These are phyloP conservation scores for Fusarium cyanostomum DNA, from an alignment of 2,329 filamentous ascomycete species.

Conservation along the genomic window DNA sequence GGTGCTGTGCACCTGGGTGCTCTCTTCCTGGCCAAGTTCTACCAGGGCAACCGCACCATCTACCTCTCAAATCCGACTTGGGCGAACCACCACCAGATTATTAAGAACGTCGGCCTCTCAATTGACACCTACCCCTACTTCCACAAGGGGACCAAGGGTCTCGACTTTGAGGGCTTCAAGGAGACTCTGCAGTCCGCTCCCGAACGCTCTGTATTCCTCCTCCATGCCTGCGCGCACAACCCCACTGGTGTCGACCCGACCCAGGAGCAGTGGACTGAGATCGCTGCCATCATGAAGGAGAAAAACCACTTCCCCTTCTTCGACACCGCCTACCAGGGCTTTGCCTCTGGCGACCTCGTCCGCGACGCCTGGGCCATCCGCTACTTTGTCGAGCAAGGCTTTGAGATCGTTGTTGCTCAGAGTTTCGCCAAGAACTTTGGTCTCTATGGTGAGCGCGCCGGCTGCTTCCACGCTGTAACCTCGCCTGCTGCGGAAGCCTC, in stretches of 20 bases:
- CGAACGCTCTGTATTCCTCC: constrained; percentile 83
- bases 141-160: constrained; percentile 83
- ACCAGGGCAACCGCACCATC: constrained; percentile 75
- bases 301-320: constrained; percentile 97
- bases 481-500: constrained; percentile 73
- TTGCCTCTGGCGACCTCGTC: constrained; percentile 88
- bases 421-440: constrained; percentile 99
- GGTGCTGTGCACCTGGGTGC: constrained; percentile 93
- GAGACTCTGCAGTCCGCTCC: constrained; percentile 74
- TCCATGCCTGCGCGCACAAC: constrained; percentile 98
- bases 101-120: constrained; percentile 84
- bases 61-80: constrained; percentile 97
- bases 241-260: constrained; percentile 97
- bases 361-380: constrained; percentile 92
- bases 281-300: constrained; percentile 78
- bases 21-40: constrained; percentile 94
- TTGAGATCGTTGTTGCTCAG: constrained; percentile 88
- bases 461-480: constrained; percentile 94
- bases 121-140: constrained; percentile 94
- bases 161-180: constrained; percentile 93
- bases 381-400: constrained; percentile 92
- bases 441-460: constrained; percentile 94
- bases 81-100: constrained; percentile 99
- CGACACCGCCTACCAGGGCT: constrained; percentile 97
- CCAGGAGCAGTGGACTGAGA: constrained; percentile 91